phyloP scores from a whole-genome alignment of 1,284 basidiomycete genomes.

The Cutaneotrichosporon spelunceum region DNA sequence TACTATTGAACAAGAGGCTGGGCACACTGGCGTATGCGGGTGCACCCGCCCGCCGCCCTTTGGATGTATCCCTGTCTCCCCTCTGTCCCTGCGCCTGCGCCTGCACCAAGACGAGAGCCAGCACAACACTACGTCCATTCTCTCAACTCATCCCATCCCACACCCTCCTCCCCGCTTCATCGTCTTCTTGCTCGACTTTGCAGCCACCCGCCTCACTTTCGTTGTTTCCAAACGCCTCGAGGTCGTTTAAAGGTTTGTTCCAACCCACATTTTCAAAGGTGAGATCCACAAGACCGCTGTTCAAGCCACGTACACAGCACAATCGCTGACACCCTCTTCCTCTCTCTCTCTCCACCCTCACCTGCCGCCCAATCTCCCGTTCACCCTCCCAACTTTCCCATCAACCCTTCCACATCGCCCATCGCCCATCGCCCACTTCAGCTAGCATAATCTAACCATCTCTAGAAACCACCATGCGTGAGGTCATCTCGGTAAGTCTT shows the following conservation, averaged over 20 bases:
- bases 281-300: background rate
- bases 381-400: slow-evolving; percentile 3
- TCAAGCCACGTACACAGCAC: background rate
- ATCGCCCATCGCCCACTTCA: background rate
- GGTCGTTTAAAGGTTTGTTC: slow-evolving; percentile 11
- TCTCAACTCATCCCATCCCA: background rate
- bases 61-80: background rate
- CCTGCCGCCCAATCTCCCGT: slow-evolving; percentile 2
- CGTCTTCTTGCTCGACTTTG: slow-evolving; percentile 4
- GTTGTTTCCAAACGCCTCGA: slow-evolving; percentile 2
- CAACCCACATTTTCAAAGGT: slow-evolving; percentile 2
- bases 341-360: background rate
- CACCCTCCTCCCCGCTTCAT: background rate
- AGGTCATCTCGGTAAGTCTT: slow-evolving; percentile 50
- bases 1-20: too few relatives aligned
- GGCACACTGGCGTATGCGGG: too few relatives aligned
- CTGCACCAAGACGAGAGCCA: background rate
- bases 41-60: too few relatives aligned
- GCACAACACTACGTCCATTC: background rate
- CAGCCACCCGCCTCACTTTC: background rate
- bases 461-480: slow-evolving; percentile 35
- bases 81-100: background rate
- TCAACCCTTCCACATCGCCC: slow-evolving; percentile 1
- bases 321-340: slow-evolving; percentile 3
- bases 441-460: slow-evolving; percentile 11